Percentiles rank a stretch among this genome's conserved stretches.
Conservation (phyloP, 2,329 filamentous ascomycete species). For the Aspergillus clavatus region DNA sequence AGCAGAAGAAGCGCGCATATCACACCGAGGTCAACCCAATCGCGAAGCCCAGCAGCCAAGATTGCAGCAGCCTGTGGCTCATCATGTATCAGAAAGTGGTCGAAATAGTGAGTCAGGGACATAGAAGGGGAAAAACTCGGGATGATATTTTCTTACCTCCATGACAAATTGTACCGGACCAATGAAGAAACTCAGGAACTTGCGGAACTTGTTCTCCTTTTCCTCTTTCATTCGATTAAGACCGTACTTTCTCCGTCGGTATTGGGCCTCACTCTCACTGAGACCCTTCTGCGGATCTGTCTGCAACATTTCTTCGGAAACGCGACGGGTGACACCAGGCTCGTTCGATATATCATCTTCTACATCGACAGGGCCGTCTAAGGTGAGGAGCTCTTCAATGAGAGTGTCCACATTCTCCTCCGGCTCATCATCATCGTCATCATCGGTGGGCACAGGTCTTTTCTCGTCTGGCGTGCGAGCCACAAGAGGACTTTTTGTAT, state of each 20-base stretch:
- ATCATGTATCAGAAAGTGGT: slow-evolving; percentile 8
- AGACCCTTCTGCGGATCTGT: slow-evolving; percentile 71
- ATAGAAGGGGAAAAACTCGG: too few relatives aligned
- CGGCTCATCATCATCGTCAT: slow-evolving; percentile 56
- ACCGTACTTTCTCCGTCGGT: slow-evolving; percentile 66
- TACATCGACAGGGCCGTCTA: slow-evolving; percentile 64
- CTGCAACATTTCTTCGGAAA: slow-evolving; percentile 71
- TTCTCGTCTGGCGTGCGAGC: neutral
- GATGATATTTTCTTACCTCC: slow-evolving; percentile 59
- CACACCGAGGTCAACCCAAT: slow-evolving; percentile 92
- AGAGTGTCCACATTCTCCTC: slow-evolving; percentile 81
- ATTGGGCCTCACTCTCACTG: slow-evolving; percentile 62
- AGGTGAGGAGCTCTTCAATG: slow-evolving; percentile 80
- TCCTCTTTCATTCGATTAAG: slow-evolving; percentile 89
- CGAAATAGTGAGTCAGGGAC: neutral
- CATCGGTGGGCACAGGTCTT: neutral
- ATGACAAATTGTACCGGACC: slow-evolving; percentile 93
- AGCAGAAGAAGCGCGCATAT: slow-evolving; percentile 78
- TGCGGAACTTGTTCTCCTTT: slow-evolving; percentile 77
- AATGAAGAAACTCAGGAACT: slow-evolving; percentile 77
- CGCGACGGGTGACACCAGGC: slow-evolving; percentile 51
- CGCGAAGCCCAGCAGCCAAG: slow-evolving; percentile 75
- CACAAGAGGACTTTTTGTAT: slow-evolving; percentile 1
- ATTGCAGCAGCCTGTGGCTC: slow-evolving; percentile 63
- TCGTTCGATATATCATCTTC: slow-evolving; percentile 56